Base-by-base conservation (phyloP, 2,329 filamentous ascomycete species). In the Fusarium circinatum region DNA sequence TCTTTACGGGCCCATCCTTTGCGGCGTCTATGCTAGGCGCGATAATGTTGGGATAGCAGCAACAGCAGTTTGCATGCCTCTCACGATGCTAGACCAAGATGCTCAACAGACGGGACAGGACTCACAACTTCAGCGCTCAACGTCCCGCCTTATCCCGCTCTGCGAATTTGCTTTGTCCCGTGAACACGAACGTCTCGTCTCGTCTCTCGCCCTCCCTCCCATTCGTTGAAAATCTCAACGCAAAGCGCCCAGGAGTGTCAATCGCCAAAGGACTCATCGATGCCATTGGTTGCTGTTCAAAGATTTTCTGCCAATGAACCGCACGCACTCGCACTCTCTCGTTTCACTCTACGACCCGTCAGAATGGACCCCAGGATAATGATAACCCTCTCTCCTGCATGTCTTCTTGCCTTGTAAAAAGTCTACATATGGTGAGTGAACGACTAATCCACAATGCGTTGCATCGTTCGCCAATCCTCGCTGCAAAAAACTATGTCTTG, bases 391-490 rank as follows among this genome's bases (percentile, higher is more conserved):
- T 67, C 60, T 71, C 56, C 74, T 78, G 73, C 71, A 75, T 70
- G 74, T 76, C 13, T 52, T 34, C 18, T 57, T 64, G 69, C 71
- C 68, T 65, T 73, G 60, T 59, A 60, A 58, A 64, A 45, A 62
- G 41, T 51, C 51, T 30, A 34, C 32, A 8, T 34, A 41, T 22
- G 51, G 10, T 30, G 51, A 55, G 55, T 62, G 68, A 71, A 72
- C 60, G 54, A 58, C 59, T 74, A 62, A 71, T 62, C 62, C 57
- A 74, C 57, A 63, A 64, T 66, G 44, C 59, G 59, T 63, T 56
- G 67, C 75, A 72, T 69, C 48, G 71, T 76, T 78, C 75, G 73
- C 76, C 73, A 75, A 76, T 78, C 73, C 74, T 75, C 65, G 32
- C 36, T 57, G 41, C 41, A 62, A 51, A 62, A 41, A n/a, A 44